phyloP scores from a whole-genome alignment of 306 rosid species.

The Herpetospermum pedunculosum region DNA sequence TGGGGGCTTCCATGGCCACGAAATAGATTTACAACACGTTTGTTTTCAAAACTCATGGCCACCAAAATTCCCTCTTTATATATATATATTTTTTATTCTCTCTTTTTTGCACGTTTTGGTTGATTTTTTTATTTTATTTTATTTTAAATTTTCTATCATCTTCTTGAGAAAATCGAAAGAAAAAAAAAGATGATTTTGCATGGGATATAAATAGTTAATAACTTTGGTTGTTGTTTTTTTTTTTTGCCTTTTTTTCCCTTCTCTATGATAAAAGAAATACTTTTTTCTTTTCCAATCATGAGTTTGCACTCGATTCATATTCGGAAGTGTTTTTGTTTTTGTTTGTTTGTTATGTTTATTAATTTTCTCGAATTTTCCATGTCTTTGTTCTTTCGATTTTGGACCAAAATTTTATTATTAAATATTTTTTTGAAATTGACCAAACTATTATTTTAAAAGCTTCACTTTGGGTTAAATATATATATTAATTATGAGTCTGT shows the following conservation, averaged over 20 bases:
- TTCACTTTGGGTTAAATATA: too few species aligned
- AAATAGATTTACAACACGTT: background rate
- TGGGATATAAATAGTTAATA: background rate
- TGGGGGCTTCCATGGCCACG: slow-evolving; percentile 12
- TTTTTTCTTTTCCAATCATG: background rate
- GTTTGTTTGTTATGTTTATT: background rate
- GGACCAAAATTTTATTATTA: too few species aligned
- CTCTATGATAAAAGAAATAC: background rate
- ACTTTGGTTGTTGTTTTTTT: background rate
- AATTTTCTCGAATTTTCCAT: background rate
- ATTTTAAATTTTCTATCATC: background rate
- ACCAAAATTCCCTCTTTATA: background rate
- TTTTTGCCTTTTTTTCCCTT: background rate
- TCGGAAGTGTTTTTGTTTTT: background rate
- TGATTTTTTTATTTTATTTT: background rate
- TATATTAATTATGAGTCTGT: too few species aligned
- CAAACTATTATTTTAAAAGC: too few species aligned
- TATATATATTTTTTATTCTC: background rate
- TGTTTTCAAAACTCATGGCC: background rate
- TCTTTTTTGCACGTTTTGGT: background rate
- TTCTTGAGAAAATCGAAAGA: background rate
- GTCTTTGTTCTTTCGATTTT: background rate
- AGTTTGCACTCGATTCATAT: background rate
- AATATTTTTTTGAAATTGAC: too few species aligned
- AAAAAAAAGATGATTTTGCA: background rate